phyloP scores from a whole-genome alignment of 163 green algal genomes.

The Chlamydomonas reinhardtii region DNA sequence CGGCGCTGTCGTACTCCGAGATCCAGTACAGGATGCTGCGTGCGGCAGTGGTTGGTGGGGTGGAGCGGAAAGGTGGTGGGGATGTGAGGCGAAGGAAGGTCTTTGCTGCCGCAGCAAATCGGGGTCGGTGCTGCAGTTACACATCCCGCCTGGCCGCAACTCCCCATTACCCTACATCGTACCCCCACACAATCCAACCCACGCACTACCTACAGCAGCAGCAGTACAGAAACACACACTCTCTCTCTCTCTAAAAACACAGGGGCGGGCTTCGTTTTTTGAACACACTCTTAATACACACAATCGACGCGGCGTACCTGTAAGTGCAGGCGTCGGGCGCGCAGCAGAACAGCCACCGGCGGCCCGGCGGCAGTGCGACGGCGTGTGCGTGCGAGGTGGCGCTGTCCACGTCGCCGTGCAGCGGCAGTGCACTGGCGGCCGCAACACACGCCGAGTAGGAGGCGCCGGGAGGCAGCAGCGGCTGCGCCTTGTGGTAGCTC shows the following conservation, averaged over 20 bases:
- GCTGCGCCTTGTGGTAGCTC: conserved; percentile 47
- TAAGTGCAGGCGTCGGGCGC: conserved; percentile 57
- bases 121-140: no score
- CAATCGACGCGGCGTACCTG: background rate
- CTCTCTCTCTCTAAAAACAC: no score
- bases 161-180: no score
- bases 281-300: no score
- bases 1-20: conserved; percentile 33
- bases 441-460: conserved; percentile 5
- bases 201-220: no score
- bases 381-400: conserved; percentile 21
- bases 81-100: no score
- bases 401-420: conserved; percentile 42
- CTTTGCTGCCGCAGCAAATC: no score
- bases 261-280: no score
- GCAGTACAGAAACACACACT: no score
- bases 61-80: no score
- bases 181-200: no score
- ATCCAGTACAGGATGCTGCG: conserved; percentile 57
- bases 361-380: background rate
- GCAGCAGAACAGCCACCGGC: conserved; percentile 53
- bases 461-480: conserved; percentile 5
- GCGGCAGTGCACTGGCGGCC: conserved; percentile 2
- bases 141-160: no score
- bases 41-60: background rate